Base-by-base conservation (phyloP, 73 alveolate species). In the Tetrahymena borealis region DNA sequence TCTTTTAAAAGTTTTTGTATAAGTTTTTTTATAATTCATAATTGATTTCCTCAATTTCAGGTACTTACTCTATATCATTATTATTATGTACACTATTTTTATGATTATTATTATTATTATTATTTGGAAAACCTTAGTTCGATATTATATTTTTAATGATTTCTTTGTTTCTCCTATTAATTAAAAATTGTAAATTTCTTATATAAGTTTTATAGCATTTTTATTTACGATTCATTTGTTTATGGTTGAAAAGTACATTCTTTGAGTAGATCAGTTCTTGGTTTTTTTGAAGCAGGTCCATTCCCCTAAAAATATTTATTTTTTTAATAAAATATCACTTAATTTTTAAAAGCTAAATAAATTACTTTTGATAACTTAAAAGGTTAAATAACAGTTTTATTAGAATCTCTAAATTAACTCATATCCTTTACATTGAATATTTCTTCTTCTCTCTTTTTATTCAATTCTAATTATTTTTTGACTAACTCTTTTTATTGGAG, bases 371-470 rank as follows among this genome's bases (percentile, higher is more conserved):
- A 60, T 9, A 60, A 60, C 28, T 60, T 60, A n/a, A 60, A 60
- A 0, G 85, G 85, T 20, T 60, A 20, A 20, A 60, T 20, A 5
- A 60, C 85, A 3, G 85, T 60, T 60, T 60, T 60, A 15, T 60
- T 60, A 15, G 85, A 60, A n/a, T 60, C 85, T 60, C 85, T 60
- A 18, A 15, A 60, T 60, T 60, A 60, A 15, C 85, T 60, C 85
- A 60, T 60, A n/a, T 60, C 85, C 28, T 60, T 60, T 24, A 60
- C 85, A 85, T 93, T 85, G 39, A 93, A 93, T 0, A 93, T 91
- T 7, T 93, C 95, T 40, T 85, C 77, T 37, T 85, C 95, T 42
- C 95, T 93, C 39, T 93, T 42, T 35, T 32, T 33, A 18, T 85
- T 28, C 32, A 40, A 11, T 12, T 39, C 39, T 16, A 32, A 24